Base-by-base conservation (phyloP, 208 protist species). In the Leishmania tarentolae region DNA sequence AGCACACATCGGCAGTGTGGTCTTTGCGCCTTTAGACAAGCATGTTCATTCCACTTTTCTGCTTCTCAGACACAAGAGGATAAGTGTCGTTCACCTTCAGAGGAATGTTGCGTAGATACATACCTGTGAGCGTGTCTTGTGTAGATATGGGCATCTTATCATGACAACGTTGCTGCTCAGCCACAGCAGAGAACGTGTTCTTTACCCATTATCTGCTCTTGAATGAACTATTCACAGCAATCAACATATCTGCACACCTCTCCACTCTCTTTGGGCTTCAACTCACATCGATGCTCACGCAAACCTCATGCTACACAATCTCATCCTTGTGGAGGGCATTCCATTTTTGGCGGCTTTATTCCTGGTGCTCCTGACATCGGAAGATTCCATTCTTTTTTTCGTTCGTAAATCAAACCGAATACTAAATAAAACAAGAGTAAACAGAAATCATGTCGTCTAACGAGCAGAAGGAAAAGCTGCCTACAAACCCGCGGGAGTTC, bases 401-500 rank as follows among this genome's bases (percentile, higher is more conserved):
- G 4, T 21, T 21, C 31, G 15, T 52, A 21, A 79, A 71, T 15
- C 15, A 40, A 42, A 75, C 70, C 11, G 47, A 76, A 72, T 76
- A 75, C 28, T 53, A 75, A 17, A 47, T 28, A 76, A 76, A 35
- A 31, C 15, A n/a, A 53, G 56, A 53, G 28, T 52, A 53, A 31
- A 17, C 28, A 13, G 28, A 44, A 76, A 61, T 42, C 42, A 76
- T 76, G 50, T 52, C 75, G 82, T 75, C 63, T 24, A 61, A 56
- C 40, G 68, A 56, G 46, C 35, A 21, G 5, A 47, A 35, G 52
- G 71, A 57, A 19, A 84, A 85, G 84, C 76, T 91, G 56, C 76
- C 84, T 0, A 88, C 83, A 19, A 92, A 95, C 75, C 87, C 90
- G 19, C 85, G 87, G 40, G 75, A 86, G 72, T 92, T 91, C 75